Percentiles rank a stretch among this genome's conserved stretches.
Evolutionary conservation across 768 basidiomycete genomes (phyloP).

Genomic region (Tulasnella sp.): DNA sequence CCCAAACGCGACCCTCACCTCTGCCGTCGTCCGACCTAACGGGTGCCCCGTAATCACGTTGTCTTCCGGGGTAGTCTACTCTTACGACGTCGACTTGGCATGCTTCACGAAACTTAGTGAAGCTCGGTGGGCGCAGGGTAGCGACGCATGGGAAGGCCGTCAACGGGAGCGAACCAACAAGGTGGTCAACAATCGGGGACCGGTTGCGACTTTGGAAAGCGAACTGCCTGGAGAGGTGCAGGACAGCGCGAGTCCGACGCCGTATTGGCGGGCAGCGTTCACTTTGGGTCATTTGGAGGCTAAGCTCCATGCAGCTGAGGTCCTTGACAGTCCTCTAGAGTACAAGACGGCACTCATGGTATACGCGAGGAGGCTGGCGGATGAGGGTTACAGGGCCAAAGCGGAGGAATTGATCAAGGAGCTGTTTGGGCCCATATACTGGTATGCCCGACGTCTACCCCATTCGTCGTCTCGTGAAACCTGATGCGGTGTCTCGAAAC

Average conservation of each 20-base stretch:
- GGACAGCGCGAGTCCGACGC: not conserved
- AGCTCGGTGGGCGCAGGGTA: constrained; percentile 78
- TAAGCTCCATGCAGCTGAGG: constrained; percentile 60
- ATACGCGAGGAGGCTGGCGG: constrained; percentile 80
- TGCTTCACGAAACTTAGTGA: constrained; percentile 72
- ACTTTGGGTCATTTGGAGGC: constrained; percentile 87
- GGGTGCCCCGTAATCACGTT: constrained; percentile 71
- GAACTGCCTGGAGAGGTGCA: constrained; percentile 23
- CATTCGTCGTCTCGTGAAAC: not conserved
- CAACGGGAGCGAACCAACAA: constrained; percentile 40
- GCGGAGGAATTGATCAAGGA: constrained; percentile 89
- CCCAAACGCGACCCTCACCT: constrained; percentile 53
- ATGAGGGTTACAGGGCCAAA: constrained; percentile 80
- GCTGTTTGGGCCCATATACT: constrained; percentile 81
- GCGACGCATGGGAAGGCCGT: constrained; percentile 73
- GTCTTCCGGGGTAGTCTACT: constrained; percentile 68
- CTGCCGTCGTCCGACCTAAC: constrained; percentile 64
- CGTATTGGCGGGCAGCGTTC: constrained; percentile 75
- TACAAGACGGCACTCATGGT: constrained; percentile 65
- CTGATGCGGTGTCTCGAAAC: constrained; percentile 11
- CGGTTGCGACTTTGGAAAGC: constrained; percentile 28
- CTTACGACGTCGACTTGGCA: constrained; percentile 61
- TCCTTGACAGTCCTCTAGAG: constrained; percentile 76
- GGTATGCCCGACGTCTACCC: constrained; percentile 43
- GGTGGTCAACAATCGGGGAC: constrained; percentile 20